Percentiles rank a stretch among this genome's conserved stretches.
phyloP scores from a whole-genome alignment of 2,329 filamentous ascomycete genomes.

The Botrytis cinerea region DNA sequence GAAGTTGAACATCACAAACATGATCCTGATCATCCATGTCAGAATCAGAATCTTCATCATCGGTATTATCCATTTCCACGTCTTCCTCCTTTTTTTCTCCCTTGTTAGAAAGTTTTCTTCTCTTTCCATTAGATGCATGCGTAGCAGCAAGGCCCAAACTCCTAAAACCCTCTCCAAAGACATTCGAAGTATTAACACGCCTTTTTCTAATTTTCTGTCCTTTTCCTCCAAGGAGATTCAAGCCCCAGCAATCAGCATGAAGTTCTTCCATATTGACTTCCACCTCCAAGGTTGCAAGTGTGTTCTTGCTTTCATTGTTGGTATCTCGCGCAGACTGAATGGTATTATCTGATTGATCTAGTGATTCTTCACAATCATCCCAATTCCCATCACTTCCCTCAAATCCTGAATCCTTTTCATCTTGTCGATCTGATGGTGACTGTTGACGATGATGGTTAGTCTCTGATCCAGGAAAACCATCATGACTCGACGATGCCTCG shows the following conservation, averaged over 20 bases:
- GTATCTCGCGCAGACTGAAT: neutral
- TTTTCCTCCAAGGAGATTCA: no score
- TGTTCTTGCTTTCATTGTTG: neutral
- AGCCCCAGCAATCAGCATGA: neutral
- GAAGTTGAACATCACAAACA: neutral
- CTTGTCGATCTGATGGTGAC: neutral
- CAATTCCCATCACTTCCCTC: neutral
- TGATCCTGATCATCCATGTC: neutral
- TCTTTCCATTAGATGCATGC: neutral
- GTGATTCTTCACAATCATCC: accelerated
- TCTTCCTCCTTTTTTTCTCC: neutral
- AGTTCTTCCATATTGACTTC: neutral
- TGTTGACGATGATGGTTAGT: neutral
- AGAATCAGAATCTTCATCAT: neutral
- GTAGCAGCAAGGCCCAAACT: neutral
- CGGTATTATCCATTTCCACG: neutral
- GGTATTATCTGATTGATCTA: neutral
- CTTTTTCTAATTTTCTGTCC: neutral
- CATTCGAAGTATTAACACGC: neutral
- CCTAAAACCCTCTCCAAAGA: neutral
- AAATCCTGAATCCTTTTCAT: neutral
- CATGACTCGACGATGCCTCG: neutral
- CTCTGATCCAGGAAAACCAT: neutral
- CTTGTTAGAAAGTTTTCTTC: neutral
- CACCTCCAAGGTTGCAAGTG: neutral